Percentiles rank a stretch among this genome's conserved stretches.
These are phyloP conservation scores for Aspergillus nanangensis DNA, from an alignment of 495 filamentous ascomycete genomes.

Conservation along the genomic window DNA sequence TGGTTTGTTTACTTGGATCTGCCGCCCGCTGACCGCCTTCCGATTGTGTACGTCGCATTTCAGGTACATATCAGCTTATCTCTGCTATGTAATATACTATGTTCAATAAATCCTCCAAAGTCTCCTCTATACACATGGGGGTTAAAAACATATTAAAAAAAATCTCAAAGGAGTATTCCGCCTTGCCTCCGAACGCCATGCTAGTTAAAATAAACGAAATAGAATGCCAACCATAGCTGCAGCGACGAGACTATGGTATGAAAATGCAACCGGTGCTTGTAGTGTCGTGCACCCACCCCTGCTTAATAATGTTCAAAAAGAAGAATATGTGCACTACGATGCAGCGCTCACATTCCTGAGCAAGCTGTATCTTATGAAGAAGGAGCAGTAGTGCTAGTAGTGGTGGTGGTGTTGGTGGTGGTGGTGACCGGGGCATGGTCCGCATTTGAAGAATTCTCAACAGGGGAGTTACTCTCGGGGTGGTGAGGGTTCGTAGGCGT, in stretches of 20 bases:
- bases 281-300: neutral
- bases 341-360: too few species aligned
- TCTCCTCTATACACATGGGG: constrained; percentile 3
- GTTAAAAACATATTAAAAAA: neutral
- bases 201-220: constrained; percentile 10
- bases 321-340: too few species aligned
- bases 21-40: constrained; percentile 10
- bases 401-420: neutral
- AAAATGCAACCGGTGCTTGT: constrained; percentile 2
- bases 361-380: too few species aligned
- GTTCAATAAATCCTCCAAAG: neutral
- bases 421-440: too few species aligned
- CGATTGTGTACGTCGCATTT: neutral
- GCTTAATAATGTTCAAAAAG: neutral
- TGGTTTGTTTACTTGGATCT: constrained; percentile 20
- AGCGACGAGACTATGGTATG: constrained; percentile 2
- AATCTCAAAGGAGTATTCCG: neutral
- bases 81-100: neutral
- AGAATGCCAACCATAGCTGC: neutral
- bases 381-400: too few species aligned
- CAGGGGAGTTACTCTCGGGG: neutral
- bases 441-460: too few species aligned
- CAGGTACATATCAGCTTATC: neutral
- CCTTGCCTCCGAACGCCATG: constrained; percentile 13
- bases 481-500: constrained; percentile 19